Evolutionary conservation across 2,329 filamentous ascomycete genomes (phyloP), one percentile per base, ranked within the genome.

Genomic region (Paraphaeosphaeria sporulosa): DNA sequence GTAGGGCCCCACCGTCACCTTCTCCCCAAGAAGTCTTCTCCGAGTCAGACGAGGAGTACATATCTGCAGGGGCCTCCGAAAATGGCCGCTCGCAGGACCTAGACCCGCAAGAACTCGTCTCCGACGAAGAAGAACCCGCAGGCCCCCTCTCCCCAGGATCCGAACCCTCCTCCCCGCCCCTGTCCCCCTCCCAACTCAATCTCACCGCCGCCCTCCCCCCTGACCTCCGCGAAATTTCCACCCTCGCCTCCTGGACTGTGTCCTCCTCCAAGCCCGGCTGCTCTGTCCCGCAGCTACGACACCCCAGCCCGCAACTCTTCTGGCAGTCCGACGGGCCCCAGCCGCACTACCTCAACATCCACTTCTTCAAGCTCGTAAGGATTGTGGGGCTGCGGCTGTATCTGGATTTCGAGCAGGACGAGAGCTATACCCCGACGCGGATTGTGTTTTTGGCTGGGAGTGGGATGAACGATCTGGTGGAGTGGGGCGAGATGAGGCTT

Each of bases 341-440:
- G 74, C 92, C 92, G 4, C 92, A 95, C 72, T 86, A 89, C 63
- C 84, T 95, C 50, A 94, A 91, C 61, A 90, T 95, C 43, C 92
- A 95, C 78, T 95, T 95, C 77, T 89, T 93, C 78, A 55, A 55
- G 42, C 27, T 55, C 4, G 52, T 55, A 2, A 27, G 30, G n/a
- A 55, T 55, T 7, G 52, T 55, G 5, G 87, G 89, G 30, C 88
- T 95, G 54, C 86, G 91, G n/a, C 87, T 95, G 69, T 94, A 90
- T 68, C 89, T 99, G 47, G 94, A 99, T 80, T 97, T 96, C 77
- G 89, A 90, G 63, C 87, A 92, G 56, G 95, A 99, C 78, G 95
- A 99, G 79, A 95, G 91, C 46, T 99, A 99, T 77, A 99, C 95
- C 3, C 95, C 95, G 0, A 98, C 94, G 1, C 92, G 93, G 70